phyloP scores from a whole-genome alignment of 495 filamentous ascomycete species.

The Cercophora newfieldiana region DNA sequence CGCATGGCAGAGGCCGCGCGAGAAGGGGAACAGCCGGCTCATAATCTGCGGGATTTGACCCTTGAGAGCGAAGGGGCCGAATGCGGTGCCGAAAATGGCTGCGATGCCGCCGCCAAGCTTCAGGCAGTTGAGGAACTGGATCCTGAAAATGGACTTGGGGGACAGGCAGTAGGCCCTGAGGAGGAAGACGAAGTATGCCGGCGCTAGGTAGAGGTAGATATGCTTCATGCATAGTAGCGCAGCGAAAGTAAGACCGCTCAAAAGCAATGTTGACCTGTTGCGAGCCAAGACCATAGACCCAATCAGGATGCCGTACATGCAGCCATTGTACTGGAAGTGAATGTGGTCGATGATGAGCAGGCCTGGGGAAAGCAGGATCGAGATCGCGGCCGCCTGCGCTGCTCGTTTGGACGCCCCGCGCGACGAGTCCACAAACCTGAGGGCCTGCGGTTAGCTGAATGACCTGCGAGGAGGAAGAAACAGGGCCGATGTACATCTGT shows the following conservation, averaged over 20 bases:
- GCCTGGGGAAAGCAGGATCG: slow-evolving; percentile 87
- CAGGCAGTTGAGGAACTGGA: slow-evolving; percentile 72
- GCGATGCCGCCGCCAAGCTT: slow-evolving; percentile 77
- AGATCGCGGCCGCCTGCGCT: slow-evolving; percentile 84
- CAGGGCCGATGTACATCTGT: slow-evolving; percentile 55
- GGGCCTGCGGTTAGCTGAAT: slow-evolving; percentile 22
- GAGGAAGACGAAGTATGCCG: slow-evolving; percentile 92
- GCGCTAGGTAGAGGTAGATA: slow-evolving; percentile 95
- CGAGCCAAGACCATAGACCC: slow-evolving; percentile 81
- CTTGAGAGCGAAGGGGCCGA: slow-evolving; percentile 85
- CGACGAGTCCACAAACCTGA: slow-evolving; percentile 72
- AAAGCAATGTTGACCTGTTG: slow-evolving; percentile 71
- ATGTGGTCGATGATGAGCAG: slow-evolving; percentile 98
- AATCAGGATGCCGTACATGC: slow-evolving; percentile 86
- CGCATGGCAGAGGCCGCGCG: slow-evolving; percentile 88
- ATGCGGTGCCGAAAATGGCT: slow-evolving; percentile 75
- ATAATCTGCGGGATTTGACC: slow-evolving; percentile 86
- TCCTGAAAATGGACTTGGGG: slow-evolving; percentile 69
- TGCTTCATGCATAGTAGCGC: slow-evolving; percentile 90
- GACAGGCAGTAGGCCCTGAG: slow-evolving; percentile 87
- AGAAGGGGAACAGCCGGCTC: slow-evolving; percentile 88
- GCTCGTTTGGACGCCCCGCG: slow-evolving; percentile 64
- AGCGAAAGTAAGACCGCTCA: slow-evolving; percentile 80
- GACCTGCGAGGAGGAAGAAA: neutral
- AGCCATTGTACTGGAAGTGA: slow-evolving; percentile 99